Base-by-base conservation (phyloP, 371 early-diverging fungal genomes). In the Phascolomyces articulosus region DNA sequence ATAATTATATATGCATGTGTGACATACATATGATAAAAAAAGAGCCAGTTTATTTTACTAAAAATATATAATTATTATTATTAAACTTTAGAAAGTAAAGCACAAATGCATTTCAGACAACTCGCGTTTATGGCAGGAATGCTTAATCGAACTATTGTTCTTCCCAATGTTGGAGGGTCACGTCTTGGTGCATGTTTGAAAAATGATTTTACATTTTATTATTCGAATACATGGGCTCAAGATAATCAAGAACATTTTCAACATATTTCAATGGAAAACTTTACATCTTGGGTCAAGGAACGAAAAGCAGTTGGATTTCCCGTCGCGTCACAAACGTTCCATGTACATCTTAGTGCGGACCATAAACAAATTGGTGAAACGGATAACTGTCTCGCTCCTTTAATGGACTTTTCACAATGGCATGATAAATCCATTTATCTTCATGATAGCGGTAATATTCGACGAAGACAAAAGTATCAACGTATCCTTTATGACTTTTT, bases 21-120 rank as follows among this genome's bases (percentile, higher is more conserved):
- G 20, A n/a, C 51, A n/a, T n/a, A 31, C 4, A 31, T 18, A 34
- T 9, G 34, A 9, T 10, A 56, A 48, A 13, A 26, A n/a, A n/a
- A n/a, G n/a, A n/a, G n/a, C n/a, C n/a, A n/a, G n/a, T n/a, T n/a
- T n/a, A n/a, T n/a, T 24, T 29, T 18, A 41, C n/a, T 15, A 23
- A 7, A 3, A 21, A 48, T 34, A 9, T 27, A 41, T 47, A 13
- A 18, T 29, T 9, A 34, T 34, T 6, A 34, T 34, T 34, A 58
- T n/a, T 13, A 16, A 18, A n/a, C 16, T 13, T 13, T 38, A 80
- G 83, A 83, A 67, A 74, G 80, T 40, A 77, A 78, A 53, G 72
- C 74, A 13, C 78, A 77, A 48, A 67, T 72, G 58, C 78, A 77
- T 47, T 66, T 77, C 31, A 73, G 74, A 20, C 78, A 77, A 28